Evolutionary conservation across 2,329 filamentous ascomycete species (phyloP).

Genomic region (Bertia moriformis): DNA sequence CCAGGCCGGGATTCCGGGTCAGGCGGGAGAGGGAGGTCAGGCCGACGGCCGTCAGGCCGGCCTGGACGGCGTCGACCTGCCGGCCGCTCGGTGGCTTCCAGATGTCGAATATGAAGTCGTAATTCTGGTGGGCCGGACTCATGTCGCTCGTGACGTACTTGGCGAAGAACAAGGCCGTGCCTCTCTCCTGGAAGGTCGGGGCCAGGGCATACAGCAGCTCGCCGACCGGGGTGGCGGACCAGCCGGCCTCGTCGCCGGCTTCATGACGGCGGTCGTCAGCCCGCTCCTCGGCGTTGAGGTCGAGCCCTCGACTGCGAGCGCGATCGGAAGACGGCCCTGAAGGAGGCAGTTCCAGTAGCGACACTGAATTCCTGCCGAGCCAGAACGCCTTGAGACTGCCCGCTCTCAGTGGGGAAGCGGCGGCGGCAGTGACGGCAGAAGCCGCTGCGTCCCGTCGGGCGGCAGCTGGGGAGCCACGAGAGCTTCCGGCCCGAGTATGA

Average conservation of each 20-base stretch:
- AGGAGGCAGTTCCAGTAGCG: too few relatives aligned
- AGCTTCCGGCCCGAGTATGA: too few relatives aligned
- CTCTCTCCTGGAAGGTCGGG: constrained; percentile 23
- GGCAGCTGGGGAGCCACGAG: too few relatives aligned
- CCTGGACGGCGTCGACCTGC: constrained; percentile 27
- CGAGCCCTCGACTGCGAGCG: too few relatives aligned
- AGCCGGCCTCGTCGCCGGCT: constrained; percentile 16
- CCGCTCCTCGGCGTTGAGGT: constrained; percentile 6
- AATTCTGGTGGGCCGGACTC: constrained; percentile 29
- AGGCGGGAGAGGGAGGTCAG: constrained; percentile 33
- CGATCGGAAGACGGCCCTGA: too few relatives aligned
- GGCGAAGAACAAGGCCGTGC: constrained; percentile 33
- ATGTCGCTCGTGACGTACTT: constrained; percentile 31
- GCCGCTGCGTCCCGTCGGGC: too few relatives aligned
- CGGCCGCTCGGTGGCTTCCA: constrained; percentile 25
- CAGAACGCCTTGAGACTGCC: too few relatives aligned
- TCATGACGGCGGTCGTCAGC: constrained; percentile 13
- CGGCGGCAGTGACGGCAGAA: too few relatives aligned
- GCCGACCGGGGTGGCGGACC: constrained; percentile 12
- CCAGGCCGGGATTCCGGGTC: constrained; percentile 22
- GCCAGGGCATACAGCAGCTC: constrained; percentile 15
- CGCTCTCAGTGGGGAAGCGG: too few relatives aligned
- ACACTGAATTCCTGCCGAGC: too few relatives aligned
- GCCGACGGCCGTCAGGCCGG: constrained; percentile 38
- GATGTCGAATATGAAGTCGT: constrained; percentile 35